phyloP scores from a whole-genome alignment of 2,329 filamentous ascomycete species.

The Colletotrichum sp. region DNA sequence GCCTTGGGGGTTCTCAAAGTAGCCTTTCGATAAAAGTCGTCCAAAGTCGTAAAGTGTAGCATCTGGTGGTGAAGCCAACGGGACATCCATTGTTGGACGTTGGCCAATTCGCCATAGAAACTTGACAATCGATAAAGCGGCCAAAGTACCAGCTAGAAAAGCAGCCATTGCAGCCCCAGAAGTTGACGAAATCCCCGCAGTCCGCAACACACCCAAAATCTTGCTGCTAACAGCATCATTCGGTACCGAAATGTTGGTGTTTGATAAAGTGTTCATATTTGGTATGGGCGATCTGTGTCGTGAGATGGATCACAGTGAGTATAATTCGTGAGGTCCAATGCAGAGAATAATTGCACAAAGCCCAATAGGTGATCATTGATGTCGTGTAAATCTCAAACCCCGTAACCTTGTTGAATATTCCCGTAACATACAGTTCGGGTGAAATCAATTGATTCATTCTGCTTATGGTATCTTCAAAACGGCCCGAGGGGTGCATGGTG shows the following conservation, averaged over 20 bases:
- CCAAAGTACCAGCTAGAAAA: not conserved
- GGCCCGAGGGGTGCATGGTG: not conserved
- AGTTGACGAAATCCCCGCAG: not conserved
- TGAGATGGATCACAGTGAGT: not conserved
- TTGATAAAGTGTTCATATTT: not conserved
- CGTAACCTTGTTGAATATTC: not conserved
- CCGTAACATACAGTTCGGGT: not conserved
- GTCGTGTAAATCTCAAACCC: not conserved
- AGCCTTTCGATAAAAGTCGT: not conserved
- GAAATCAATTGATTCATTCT: not conserved
- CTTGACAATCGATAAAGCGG: not conserved
- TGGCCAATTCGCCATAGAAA: constrained; percentile 12
- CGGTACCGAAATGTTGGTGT: not conserved
- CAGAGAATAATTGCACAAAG: no score
- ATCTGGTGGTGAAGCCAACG: not conserved
- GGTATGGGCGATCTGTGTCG: not conserved
- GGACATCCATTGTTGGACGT: constrained; percentile 18
- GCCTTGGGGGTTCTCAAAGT: not conserved
- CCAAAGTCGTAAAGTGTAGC: not conserved
- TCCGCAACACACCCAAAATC: not conserved
- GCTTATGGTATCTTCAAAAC: not conserved
- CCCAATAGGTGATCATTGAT: no score
- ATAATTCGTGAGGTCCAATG: no score
- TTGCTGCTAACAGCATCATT: not conserved
- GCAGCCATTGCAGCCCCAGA: not conserved